Base-by-base conservation (phyloP, 2,329 filamentous ascomycete genomes). In the Stagonosporopsis vannaccii region DNA sequence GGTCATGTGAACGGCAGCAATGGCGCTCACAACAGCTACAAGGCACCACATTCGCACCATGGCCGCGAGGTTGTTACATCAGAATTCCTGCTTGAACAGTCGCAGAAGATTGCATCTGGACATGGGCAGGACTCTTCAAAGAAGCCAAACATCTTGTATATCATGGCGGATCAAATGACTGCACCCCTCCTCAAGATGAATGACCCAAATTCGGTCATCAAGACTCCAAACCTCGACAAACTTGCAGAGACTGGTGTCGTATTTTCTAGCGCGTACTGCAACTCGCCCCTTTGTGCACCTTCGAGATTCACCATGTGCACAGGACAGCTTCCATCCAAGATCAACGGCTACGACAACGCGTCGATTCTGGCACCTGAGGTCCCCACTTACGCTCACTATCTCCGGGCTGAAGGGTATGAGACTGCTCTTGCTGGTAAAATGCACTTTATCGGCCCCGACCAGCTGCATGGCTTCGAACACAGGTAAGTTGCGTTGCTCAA, bases 81-180 rank as follows among this genome's bases (percentile, higher is more conserved):
- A 44, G 64, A 74, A 39, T 63, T 65, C 56, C 62, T 74, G 26
- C 35, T 58, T 2, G 40, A 58, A n/a, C 63, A 68, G 41, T 71
- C 71, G 13, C 55, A 53, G 51, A 66, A 63, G 42, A 70, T 67
- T 53, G 71, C 65, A 7, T 61, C 66, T 11, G 61, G 61, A 1
- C 22, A 20, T 13, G 42, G 46, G 15, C 51, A 59, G 7, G 48
- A 56, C 20, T 23, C 52, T 17, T 36, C 61, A 6, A 73, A 66
- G 45, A 84, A 83, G 73, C 90, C 90, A 59, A 93, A 93, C 77
- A 90, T 94, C 65, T 82, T 93, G 42, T 97, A 95, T 82, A 96
- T 97, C 80, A 97, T 97, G 92, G 93, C 93, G 51, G 93, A 97
- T 78, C 93, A 97, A 80, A 87, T 97, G 75, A 90, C 93, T 17